Base-by-base conservation (phyloP, 2,329 filamentous ascomycete genomes). In the Cladophialophora chaetospira region DNA sequence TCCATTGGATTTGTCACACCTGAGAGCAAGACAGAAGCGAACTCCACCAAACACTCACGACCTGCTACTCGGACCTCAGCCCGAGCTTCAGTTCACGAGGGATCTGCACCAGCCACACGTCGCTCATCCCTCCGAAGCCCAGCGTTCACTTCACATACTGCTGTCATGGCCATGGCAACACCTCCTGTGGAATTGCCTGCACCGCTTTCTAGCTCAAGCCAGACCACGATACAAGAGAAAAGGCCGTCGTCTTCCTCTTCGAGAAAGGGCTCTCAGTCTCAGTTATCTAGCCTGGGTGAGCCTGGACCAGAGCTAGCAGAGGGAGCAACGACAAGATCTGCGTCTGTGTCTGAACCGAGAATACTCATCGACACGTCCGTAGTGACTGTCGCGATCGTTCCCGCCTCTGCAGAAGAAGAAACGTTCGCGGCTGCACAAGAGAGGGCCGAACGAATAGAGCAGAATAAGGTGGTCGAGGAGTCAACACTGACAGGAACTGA, bases 281-380 rank as follows among this genome's bases (percentile, higher is more conserved):
- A 53, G 26, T 36, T 47, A n/a, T 60, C 57, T 33, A 60, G 56
- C 46, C 38, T 64, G 13, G 62, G 64, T 2, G 64, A 64, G 33
- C 62, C 64, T 19, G 64, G 64, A 6, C 60, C 64, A 3, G 64
- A 62, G 44, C 45, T 63, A 17, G 31, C 57, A 28, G 57, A 60
- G 23, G 40, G 26, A 8, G 55, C 42, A 23, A 55, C 51, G 28
- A 51, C 53, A 4, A 35, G 35, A 33, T 52, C 50, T 15, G 26
- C 44, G 9, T 60, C 57, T 5, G 25, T 48, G 9, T 48, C 62
- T 17, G 50, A 55, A 21, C 31, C 61, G 5, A 52, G 25, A 28
- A 47, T 51, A n/a, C 29, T 46, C 3, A 47, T 57, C 9, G 51
- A 57, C 15, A 38, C 40, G n/a, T 52, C 49, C 17, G 28, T 49